phyloP scores from a whole-genome alignment of 1,284 basidiomycete genomes.

The Rhodotorula sp. region DNA sequence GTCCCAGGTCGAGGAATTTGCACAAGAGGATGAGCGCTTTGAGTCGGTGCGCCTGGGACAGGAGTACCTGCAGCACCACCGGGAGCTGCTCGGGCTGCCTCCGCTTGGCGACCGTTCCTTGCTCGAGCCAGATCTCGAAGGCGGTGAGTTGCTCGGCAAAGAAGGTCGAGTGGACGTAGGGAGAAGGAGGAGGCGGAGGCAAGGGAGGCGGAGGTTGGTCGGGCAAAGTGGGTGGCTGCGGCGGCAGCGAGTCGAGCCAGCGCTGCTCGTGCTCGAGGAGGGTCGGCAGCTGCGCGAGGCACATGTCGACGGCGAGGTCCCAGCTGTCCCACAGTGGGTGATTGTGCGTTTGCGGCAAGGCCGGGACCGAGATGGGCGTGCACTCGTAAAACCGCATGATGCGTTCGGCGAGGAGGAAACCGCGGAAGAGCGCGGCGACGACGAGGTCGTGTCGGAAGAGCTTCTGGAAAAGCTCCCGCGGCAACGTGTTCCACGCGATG shows the following conservation, averaged over 20 bases:
- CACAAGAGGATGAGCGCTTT: conserved; percentile 94
- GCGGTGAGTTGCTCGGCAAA: conserved; percentile 96
- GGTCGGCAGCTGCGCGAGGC: conserved; percentile 84
- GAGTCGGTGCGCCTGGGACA: conserved; percentile 93
- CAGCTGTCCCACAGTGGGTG: conserved; percentile 95
- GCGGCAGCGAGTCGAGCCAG: conserved; percentile 48
- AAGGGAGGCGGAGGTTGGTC: conserved; percentile 46
- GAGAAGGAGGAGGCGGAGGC: conserved; percentile 49
- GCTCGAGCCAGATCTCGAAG: conserved; percentile 96
- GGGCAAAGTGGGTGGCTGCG: conserved; percentile 29
- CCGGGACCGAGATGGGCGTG: conserved; percentile 89
- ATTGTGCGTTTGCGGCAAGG: conserved; percentile 89
- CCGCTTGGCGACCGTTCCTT: conserved; percentile 58
- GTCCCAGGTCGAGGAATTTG: conserved; percentile 95
- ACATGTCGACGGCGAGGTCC: conserved; percentile 97
- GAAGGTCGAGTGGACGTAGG: conserved; percentile 86
- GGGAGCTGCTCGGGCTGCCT: conserved; percentile 95
- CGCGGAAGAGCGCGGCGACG: conserved; percentile 92
- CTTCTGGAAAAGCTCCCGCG: conserved; percentile 86
- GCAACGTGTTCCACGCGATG: conserved; percentile 97
- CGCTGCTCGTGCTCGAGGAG: conserved; percentile 67
- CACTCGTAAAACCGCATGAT: conserved; percentile 99
- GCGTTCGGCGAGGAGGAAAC: conserved; percentile 92
- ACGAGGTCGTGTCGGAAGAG: conserved; percentile 94
- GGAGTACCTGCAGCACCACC: conserved; percentile 92